Percentiles rank a stretch among this genome's conserved stretches.
Conservation (phyloP, 495 filamentous ascomycete genomes). For the Pyrenula aspistea region DNA sequence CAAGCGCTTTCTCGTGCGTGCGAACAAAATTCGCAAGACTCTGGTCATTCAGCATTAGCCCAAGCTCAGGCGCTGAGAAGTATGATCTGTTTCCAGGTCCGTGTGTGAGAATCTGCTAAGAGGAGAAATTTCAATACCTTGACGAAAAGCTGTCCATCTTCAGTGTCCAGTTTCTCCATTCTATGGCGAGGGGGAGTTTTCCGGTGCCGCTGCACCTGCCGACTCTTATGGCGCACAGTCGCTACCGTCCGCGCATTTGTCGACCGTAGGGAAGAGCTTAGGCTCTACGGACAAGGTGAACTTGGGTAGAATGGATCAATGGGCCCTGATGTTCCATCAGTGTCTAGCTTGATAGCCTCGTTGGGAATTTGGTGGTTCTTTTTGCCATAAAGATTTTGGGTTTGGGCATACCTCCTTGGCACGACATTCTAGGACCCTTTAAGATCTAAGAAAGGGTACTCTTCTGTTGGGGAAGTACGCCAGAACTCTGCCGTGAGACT, state of each 20-base stretch:
- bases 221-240: neutral
- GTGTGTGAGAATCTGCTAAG: no score
- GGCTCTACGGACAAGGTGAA: neutral
- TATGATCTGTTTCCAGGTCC: neutral
- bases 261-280: neutral
- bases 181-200: constrained; percentile 5
- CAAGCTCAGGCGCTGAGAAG: neutral
- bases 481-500: no score
- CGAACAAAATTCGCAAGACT: constrained; percentile 92
- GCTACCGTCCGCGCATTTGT: neutral
- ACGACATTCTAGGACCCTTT: neutral
- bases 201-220: neutral
- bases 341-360: neutral
- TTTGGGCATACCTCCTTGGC: neutral
- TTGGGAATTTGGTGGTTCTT: no score
- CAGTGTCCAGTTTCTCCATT: constrained; percentile 46
- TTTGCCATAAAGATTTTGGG: no score
- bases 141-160: constrained; percentile 83
- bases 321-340: neutral
- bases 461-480: no score
- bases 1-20: constrained; percentile 92
- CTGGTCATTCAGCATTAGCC: constrained; percentile 33
- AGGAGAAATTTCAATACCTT: no score
- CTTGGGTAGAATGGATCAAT: neutral
- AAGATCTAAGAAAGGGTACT: no score